Evolutionary conservation across 1,284 basidiomycete genomes (phyloP), one percentile per base, ranked within the genome.

Genomic region (Cronartium quercuum): DNA sequence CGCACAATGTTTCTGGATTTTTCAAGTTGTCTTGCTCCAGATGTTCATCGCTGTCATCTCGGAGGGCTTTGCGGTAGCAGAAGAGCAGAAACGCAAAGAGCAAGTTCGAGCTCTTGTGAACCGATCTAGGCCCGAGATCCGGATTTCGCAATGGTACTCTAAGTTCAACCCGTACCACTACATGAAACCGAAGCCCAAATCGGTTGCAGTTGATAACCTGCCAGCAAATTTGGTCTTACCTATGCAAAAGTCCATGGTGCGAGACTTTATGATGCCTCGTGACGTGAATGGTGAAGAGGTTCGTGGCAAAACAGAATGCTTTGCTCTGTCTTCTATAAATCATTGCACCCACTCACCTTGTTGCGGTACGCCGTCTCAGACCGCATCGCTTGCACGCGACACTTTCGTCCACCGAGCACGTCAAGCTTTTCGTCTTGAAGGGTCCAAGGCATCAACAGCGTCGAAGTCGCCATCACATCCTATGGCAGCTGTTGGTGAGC

Each of bases 21-120:
- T 58, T 41, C 24, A 24, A 93, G 92, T 94, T 84, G 93, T 97
- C 79, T 85, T 98, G n/a, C 82, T 96, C 74, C 94, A 97, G 80
- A 92, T 98, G 89, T 97, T 98, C 84, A 94, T 98, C 80, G 95
- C 94, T 42, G 94, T 98, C 68, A 94, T 98, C 85, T 94, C 96
- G 82, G 94, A 97, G 24, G 73, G 96, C 82, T 98, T 98, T 79
- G 86, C 90, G 58, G 88, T 97, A 3, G 92, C 93, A 0, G 95
- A 98, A 80, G 92, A 95, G 81, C 86, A 89, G 62, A 97, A 96
- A 83, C 88, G 89, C 74, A 87, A 87, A 62, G 87, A 90, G 78
- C 95, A 98, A 82, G 88, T 91, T 7, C 88, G 85, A 65, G 82
- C 83, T 71, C 82, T 88, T 78, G 82, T 85, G 35, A 82, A 82